Base-by-base conservation (phyloP, 805 yeast genomes). In the Debaryomyces tyrocola region DNA sequence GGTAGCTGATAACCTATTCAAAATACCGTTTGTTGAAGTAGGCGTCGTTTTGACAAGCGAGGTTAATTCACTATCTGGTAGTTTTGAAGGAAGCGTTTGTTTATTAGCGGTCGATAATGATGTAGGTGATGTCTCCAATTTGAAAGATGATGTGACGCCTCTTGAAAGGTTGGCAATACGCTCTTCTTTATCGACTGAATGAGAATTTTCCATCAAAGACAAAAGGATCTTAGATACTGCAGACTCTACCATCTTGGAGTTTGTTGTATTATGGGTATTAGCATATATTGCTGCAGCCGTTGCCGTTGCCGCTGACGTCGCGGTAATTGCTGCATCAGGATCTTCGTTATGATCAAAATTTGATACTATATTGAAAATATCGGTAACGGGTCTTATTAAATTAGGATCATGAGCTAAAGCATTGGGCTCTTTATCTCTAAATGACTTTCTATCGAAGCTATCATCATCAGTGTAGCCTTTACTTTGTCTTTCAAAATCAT, bases 221-320 rank as follows among this genome's bases (percentile, higher is more conserved):
- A 58, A 47, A 20, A 65, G 43, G 3, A 60, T 49, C 10, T 59
- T 35, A 14, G 60, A 56, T 7, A 62, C 58, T 2, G 65, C 64
- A 4, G 56, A 44, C 18, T 62, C 63, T 12, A 66, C 50, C 37
- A 49, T 48, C 27, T 58, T 59, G 20, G 54, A 47, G 11, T 62
- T 64, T 10, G 53, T 45, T 11, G 44, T 24, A 14, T 51, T 51
- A 42, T 57, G 46, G 48, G 63, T 43, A 7, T 60, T 60, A 9
- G 70, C 63, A 44, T 65, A 70, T 2, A 69, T 54, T 6, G 73
- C 66, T 1, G 73, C 73, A n/a, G 66, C 63, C 4, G 77, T 60
- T 1, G 72, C 64, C 3, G 69, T 60, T 2, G 68, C 60, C 1
- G 71, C 67, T 6, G 74, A 64, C 1, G 74, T 67, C 1, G 75